Evolutionary conservation across 257 asterid species (phyloP).

Genomic region (Linderniella brevidens): DNA sequence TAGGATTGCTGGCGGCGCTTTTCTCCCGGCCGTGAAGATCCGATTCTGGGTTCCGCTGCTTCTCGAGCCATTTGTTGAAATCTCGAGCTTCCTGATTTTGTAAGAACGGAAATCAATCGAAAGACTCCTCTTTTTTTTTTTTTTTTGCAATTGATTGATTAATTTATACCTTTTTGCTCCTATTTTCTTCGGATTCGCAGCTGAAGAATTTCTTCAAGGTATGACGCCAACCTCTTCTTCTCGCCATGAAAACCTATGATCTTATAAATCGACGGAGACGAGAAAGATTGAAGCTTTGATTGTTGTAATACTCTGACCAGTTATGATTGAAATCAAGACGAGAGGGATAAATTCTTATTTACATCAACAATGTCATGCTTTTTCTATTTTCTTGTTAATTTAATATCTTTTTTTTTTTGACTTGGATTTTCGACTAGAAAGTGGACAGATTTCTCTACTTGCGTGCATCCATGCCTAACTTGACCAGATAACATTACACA

Average conservation of each 20-base stretch:
- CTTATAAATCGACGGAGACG: no score
- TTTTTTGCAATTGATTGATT: no score
- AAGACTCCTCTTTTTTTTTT: no score
- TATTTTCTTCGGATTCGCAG: slow-evolving; percentile 29
- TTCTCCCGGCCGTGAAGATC: slow-evolving; percentile 18
- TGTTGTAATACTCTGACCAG: no score
- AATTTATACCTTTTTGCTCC: slow-evolving; percentile 2
- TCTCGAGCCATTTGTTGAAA: slow-evolving; percentile 28
- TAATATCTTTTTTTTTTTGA: no score
- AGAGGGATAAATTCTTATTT: no score
- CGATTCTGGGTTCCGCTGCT: slow-evolving; percentile 17
- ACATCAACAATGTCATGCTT: neutral
- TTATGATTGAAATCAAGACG: no score
- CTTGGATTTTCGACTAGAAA: no score
- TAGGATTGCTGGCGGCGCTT: slow-evolving; percentile 49
- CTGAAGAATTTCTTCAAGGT: slow-evolving; percentile 40
- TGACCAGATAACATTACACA: no score
- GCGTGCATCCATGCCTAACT: slow-evolving; percentile 1
- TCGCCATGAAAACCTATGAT: slow-evolving; percentile 58
- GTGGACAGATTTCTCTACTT: neutral
- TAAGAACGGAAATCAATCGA: no score
- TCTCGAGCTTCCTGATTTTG: slow-evolving; percentile 22
- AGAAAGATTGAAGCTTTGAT: no score
- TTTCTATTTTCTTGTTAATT: neutral
- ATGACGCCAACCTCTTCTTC: slow-evolving; percentile 36